Conservation (phyloP, 768 basidiomycete species). For the Asterophora lycoperdoides region DNA sequence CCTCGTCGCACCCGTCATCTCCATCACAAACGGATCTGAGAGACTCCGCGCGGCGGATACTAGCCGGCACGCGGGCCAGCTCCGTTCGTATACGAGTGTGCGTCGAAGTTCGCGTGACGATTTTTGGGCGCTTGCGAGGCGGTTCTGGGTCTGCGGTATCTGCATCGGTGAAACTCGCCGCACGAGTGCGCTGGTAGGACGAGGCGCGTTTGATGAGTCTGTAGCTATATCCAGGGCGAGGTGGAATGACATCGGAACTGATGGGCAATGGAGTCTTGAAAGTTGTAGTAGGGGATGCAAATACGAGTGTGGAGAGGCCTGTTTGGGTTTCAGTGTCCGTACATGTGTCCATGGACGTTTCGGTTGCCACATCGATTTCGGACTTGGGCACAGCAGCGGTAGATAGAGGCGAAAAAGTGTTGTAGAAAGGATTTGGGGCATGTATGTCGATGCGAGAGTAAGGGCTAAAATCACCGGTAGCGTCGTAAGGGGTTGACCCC, state of each 20-base stretch:
- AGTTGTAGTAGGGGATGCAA: neutral
- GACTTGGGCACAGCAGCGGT: neutral
- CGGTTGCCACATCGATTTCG: neutral
- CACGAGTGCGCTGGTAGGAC: neutral
- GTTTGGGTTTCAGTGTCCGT: neutral
- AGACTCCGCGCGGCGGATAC: constrained; percentile 37
- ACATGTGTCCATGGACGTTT: neutral
- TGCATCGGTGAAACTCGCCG: too few species aligned
- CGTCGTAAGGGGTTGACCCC: neutral
- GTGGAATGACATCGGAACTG: neutral
- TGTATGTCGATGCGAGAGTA: neutral
- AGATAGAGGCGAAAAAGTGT: neutral
- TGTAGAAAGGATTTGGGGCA: neutral
- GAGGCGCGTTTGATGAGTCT: constrained; percentile 1
- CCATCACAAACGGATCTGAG: constrained; percentile 28
- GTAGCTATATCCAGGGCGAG: neutral
- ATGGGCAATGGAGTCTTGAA: neutral
- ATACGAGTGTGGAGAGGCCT: neutral
- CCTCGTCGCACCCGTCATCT: constrained; percentile 9
- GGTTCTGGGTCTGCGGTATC: neutral
- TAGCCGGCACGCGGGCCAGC: constrained; percentile 32
- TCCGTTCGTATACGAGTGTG: constrained; percentile 4
- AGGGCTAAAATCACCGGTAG: neutral
- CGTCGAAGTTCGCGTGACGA: constrained; percentile 4
- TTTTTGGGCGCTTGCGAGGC: constrained; percentile 5